Evolutionary conservation across 306 rosid species (phyloP), one percentile per base, ranked within the genome.

Genomic region (Herpetospermum pedunculosum): DNA sequence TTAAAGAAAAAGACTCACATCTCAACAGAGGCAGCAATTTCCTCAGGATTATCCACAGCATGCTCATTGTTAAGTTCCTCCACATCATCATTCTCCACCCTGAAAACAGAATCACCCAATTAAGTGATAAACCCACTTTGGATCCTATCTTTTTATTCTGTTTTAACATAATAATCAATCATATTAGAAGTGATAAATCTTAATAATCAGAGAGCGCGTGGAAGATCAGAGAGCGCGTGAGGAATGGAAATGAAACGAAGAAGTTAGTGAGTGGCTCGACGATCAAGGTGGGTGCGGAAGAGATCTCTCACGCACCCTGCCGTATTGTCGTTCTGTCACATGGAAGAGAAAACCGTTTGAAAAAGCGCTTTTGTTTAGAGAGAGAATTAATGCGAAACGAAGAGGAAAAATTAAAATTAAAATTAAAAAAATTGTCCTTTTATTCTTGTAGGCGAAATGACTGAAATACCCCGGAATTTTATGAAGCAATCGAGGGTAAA

Each of bases 21-120:
- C 25, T 81, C 90, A 76, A 92, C 96, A 84, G 77, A 77, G 28
- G 88, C 75, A 70, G 75, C 88, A 57, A 84, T 53, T 64, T 82
- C 86, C 6, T 87, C 90, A 37, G 88, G 88, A 75, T 87, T 69
- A 1, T 83, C 82, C 52, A 84, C 88, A 3, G 90, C 90, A 74
- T 81, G 82, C 76, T 70, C 76, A 32, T 73, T 80, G 47, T 43
- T 57, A 47, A 55, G 12, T 10, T 59, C 75, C 71, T 73, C 81
- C 25, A 64, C 81, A 49, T 19, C 78, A 37, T 50, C 79, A 50
- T n/a, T 79, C 57, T 70, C 81, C 77, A 70, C 70, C 78, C 97
- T 91, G 88, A 58, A 75, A 75, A 48, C 16, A 68, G 15, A 80
- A 37, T 29, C 43, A 7, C 40, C 30, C 25, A 37, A 80, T 6